Evolutionary conservation across 2,329 filamentous ascomycete genomes (phyloP), one percentile per base, ranked within the genome.

Genomic region (Pseudogymnoascus sp.): DNA sequence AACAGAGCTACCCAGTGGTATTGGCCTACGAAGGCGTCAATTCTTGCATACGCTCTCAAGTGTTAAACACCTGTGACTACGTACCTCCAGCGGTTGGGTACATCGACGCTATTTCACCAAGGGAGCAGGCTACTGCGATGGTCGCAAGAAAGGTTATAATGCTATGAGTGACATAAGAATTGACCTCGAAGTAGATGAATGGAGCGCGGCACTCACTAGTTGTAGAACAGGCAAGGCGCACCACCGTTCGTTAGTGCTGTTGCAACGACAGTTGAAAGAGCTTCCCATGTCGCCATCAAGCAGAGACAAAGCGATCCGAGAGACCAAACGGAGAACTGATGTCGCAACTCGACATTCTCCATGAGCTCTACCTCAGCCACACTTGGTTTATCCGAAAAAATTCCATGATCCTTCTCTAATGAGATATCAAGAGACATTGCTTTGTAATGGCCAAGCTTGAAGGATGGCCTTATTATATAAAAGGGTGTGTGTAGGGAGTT

Each of bases 1-100:
- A 85, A 78, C 66, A 82, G 79, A 0, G 79, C 82, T 0, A 85
- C 81, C 82, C 83, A 85, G 69, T 85, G 82, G 66, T 86, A 86
- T 72, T 87, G 82, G 7, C 84, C 84, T 76, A 46, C 14, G 34
- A 12, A 37, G 7, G 6, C 34, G 59, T 65, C 34, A 66, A 62
- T 37, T 37, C 12, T 37, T 37, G 36, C 36, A 37, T 14, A 12
- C 8, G 34, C 36, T 37, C 5, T 37, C 5, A 37, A 37, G 12
- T n/a, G 36, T 37, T 37, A 14, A 37, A n/a, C 36, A n/a, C 12
- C 3, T n/a, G 12, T n/a, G 36, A 37, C 36, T 37, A 64, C 61
- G 28, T 60, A 73, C 72, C 75, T 53, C 82, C 84, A 0, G 81
- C 75, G 12, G 65, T 69, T 6, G 68, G 69, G 40, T 63, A 67